Conservation (phyloP, 345 rosid genomes). For the Euphorbia pulcherrima region DNA sequence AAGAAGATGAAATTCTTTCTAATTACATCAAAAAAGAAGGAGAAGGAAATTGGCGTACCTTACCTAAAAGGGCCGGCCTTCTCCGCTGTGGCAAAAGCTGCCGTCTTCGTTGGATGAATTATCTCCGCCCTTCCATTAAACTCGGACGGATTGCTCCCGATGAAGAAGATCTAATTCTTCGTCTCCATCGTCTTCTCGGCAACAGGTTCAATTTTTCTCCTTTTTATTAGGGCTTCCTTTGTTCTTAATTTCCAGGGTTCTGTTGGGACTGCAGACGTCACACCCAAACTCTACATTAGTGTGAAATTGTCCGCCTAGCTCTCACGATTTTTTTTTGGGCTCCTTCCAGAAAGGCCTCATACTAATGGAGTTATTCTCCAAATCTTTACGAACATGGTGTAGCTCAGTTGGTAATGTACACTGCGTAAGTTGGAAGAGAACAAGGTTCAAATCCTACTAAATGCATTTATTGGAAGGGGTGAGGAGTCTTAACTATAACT, state of each 20-base stretch:
- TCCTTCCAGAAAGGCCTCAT: too few species aligned
- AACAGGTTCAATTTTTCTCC: neutral
- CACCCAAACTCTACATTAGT: too few species aligned
- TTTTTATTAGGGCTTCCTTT: neutral
- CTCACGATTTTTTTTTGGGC: too few species aligned
- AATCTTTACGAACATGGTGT: too few species aligned
- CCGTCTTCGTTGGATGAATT: constrained; percentile 93
- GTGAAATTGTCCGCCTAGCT: too few species aligned
- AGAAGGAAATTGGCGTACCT: constrained; percentile 75
- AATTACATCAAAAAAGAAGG: constrained; percentile 66
- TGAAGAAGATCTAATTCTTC: constrained; percentile 93
- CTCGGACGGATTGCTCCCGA: constrained; percentile 71
- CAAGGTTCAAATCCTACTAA: too few species aligned
- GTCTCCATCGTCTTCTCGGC: constrained; percentile 63
- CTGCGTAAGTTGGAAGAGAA: too few species aligned
- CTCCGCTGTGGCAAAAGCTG: constrained; percentile 88
- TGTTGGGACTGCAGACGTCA: too few species aligned
- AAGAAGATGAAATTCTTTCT: constrained; percentile 66
- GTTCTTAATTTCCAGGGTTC: neutral
- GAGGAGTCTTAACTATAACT: too few species aligned
- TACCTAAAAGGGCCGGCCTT: constrained; percentile 76
- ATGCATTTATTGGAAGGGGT: too few species aligned
- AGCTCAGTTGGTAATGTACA: too few species aligned
- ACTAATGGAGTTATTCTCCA: too few species aligned
- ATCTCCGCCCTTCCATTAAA: constrained; percentile 76